Evolutionary conservation across 345 rosid genomes (phyloP).

Genomic region (Pistacia vera): DNA sequence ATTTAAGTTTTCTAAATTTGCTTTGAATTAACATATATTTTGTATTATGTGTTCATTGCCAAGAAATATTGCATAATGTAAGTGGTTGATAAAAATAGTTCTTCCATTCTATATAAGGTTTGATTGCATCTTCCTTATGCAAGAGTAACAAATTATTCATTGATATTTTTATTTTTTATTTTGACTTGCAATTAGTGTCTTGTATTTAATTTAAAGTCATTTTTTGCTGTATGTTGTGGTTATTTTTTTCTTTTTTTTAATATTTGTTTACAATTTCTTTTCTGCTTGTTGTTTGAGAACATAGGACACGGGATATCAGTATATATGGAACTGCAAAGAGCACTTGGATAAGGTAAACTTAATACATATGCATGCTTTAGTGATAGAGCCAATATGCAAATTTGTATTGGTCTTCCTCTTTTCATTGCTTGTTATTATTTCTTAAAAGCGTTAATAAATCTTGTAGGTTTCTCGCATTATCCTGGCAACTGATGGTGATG

Average conservation of each 20-base stretch:
- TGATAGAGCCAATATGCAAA: background rate
- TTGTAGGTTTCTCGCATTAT: slow-evolving; percentile 49
- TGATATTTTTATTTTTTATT: background rate
- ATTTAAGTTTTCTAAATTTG: no score
- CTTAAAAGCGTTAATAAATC: background rate
- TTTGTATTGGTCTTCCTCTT: background rate
- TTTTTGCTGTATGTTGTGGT: no score
- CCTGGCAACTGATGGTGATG: slow-evolving; percentile 55
- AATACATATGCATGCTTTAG: background rate
- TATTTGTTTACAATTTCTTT: background rate
- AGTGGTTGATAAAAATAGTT: no score
- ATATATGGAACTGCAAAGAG: slow-evolving; percentile 56
- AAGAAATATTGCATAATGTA: no score
- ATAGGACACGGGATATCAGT: slow-evolving; percentile 50
- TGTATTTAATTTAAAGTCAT: background rate
- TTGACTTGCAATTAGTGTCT: slow-evolving; percentile 3
- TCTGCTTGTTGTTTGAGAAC: slow-evolving; percentile 15
- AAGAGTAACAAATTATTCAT: background rate
- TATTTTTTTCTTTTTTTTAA: no score
- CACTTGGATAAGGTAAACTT: slow-evolving; percentile 45
- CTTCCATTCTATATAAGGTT: background rate
- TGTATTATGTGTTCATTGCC: no score
- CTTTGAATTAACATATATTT: no score
- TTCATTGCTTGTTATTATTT: background rate
- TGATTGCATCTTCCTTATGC: background rate